Evolutionary conservation across 495 filamentous ascomycete genomes (phyloP), one percentile per base, ranked within the genome.

Genomic region (Tetracladium setigerum): DNA sequence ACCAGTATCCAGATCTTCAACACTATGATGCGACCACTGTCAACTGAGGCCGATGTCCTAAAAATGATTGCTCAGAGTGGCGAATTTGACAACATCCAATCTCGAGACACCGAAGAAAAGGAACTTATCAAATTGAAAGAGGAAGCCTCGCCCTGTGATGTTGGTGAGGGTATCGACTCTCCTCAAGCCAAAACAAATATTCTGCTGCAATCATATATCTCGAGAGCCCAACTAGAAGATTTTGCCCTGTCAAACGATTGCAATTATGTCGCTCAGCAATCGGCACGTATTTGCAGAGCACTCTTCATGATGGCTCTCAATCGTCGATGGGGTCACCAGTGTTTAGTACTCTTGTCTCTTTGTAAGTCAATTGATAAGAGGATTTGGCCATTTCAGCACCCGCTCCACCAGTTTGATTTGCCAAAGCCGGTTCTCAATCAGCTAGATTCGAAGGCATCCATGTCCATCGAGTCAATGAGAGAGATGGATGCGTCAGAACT

Each of bases 301-400:
- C 66, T 99, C 6, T 99, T 99, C 65, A 94, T 95, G 87, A 95
- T 97, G 55, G 90, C 92, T 2, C 66, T 99, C 41, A 96, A 95
- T 58, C 72, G 94, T 32, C 75, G 86, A 47, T 99, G 92, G 92
- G 92, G 92, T 7, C 81, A 92, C 54, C 87, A 97, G 60, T 97
- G 92, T 56, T 73, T 90, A 16, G 87, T 97, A 8, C 66, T 99
- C 34, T 63, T 95, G 39, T 87, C 86, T 5, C 67, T 99, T 44
- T 91, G 91, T 66, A 95, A 95, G 64, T 94, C 90, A 1, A 95
- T 99, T 52, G 92, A 99, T 66, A 94, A 86, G 65, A 83, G 87
- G 30, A 75, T 95, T 10, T 99, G 92, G 92, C 78, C 88, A 0
- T 95, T 86, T 56, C 84, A 96, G 57, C 92, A 97, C 59, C 94